Percentiles rank a stretch among this genome's conserved stretches.
Conservation (phyloP, 1,284 basidiomycete genomes). For the Puccinia brachypodii region DNA sequence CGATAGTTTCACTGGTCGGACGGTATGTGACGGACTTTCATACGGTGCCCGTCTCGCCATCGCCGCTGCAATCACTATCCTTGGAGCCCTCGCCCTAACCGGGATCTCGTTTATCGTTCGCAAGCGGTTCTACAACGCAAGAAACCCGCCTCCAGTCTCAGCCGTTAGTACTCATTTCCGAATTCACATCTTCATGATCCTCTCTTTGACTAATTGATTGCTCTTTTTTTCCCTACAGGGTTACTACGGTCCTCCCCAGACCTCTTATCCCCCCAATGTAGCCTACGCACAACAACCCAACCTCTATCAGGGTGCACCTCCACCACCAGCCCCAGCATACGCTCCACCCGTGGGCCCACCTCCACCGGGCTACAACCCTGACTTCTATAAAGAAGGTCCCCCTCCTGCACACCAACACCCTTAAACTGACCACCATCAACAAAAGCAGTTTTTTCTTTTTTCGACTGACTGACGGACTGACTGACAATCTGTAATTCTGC, state of each 20-base stretch:
- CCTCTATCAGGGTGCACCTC: background rate
- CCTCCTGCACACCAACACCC: conserved; percentile 12
- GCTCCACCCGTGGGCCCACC: conserved; percentile 12
- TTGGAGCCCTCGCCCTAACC: background rate
- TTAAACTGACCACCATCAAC: background rate
- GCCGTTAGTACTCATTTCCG: conserved; percentile 20
- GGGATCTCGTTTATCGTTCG: conserved; percentile 15
- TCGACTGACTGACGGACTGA: too few relatives aligned
- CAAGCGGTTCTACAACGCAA: conserved; percentile 23
- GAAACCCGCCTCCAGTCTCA: background rate
- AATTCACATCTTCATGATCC: background rate
- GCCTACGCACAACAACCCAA: conserved; percentile 26
- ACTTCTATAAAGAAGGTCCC: conserved; percentile 1
- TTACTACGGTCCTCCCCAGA: conserved; percentile 32
- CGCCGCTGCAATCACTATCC: conserved; percentile 24
- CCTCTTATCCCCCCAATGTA: conserved; percentile 28
- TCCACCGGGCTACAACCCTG: conserved; percentile 20
- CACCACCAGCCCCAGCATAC: conserved; percentile 15
- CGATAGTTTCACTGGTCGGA: conserved; percentile 29
- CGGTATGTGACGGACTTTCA: conserved; percentile 28
- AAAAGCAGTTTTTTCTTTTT: too few relatives aligned
- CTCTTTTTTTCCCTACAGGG: background rate
- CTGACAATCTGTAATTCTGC: conserved; percentile 23
- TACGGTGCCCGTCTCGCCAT: conserved; percentile 34
- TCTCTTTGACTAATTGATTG: background rate